A percentile compares a stretch with the other conserved stretches of the same genome.
phyloP scores from a whole-genome alignment of 2,329 filamentous ascomycete genomes.

The Cordyceps cicadae region DNA sequence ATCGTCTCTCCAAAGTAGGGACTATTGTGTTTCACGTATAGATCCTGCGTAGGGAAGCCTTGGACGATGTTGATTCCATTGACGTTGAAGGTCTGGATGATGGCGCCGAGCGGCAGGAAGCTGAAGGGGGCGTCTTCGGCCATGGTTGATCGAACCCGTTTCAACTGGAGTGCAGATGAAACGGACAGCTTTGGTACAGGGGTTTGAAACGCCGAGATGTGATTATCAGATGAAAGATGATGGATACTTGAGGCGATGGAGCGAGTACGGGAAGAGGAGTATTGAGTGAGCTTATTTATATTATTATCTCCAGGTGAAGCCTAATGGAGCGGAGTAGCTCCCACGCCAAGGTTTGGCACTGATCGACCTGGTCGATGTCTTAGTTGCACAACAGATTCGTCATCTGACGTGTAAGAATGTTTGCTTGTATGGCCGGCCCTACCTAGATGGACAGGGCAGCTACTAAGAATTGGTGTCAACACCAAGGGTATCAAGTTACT shows the following conservation, averaged over 20 bases:
- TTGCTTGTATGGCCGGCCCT: not conserved
- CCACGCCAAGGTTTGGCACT: not conserved
- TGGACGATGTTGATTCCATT: slow-evolving; percentile 80
- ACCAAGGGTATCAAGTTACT: not conserved
- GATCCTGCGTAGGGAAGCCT: slow-evolving; percentile 66
- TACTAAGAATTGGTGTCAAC: not conserved
- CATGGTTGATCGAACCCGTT: not conserved
- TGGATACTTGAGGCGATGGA: slow-evolving; percentile 16
- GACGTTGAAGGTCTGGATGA: slow-evolving; percentile 73
- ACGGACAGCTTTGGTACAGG: not conserved
- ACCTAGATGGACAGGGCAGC: not conserved
- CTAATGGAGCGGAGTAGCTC: slow-evolving; percentile 6
- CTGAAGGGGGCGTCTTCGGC: slow-evolving; percentile 41
- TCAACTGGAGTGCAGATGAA: not conserved
- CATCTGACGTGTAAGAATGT: not conserved
- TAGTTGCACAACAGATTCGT: not conserved
- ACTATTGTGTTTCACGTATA: slow-evolving; percentile 66
- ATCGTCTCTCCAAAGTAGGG: slow-evolving; percentile 92
- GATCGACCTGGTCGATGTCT: slow-evolving; percentile 5
- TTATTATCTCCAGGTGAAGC: too few species aligned
- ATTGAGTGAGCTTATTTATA: slow-evolving; percentile 3
- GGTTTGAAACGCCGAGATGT: not conserved
- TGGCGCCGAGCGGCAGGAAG: slow-evolving; percentile 69
- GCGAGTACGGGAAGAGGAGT: not conserved
- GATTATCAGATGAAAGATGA: slow-evolving; percentile 16